Percentiles rank a stretch among this genome's conserved stretches.
Conservation (phyloP, 1,284 basidiomycete genomes). For the Ceraceosorus guamensis region DNA sequence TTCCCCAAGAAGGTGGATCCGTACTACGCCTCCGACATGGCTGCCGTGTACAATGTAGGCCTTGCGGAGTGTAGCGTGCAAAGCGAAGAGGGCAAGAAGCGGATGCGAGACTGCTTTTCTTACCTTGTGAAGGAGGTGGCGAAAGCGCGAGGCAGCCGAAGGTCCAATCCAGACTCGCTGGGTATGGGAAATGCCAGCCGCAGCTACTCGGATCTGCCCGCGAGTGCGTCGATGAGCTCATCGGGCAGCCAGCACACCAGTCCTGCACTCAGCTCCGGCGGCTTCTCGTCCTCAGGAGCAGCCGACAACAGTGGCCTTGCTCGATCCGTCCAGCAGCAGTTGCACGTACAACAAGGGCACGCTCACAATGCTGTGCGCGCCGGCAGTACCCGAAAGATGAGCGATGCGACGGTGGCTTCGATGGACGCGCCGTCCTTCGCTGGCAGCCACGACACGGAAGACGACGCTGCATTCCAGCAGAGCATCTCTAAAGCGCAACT, state of each 20-base stretch:
- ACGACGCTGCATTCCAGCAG: constrained; percentile 20
- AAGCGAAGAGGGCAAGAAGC: constrained; percentile 42
- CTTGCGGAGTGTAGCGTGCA: constrained; percentile 39
- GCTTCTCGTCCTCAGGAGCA: neutral
- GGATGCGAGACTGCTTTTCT: constrained; percentile 44
- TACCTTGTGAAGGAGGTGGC: constrained; percentile 44
- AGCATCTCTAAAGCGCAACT: constrained; percentile 25
- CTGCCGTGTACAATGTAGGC: constrained; percentile 39
- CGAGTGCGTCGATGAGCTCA: neutral
- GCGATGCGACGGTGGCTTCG: constrained; percentile 24
- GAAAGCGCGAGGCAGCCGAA: constrained; percentile 23
- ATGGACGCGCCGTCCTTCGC: constrained; percentile 13
- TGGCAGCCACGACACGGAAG: constrained; percentile 17
- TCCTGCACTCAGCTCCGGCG: neutral
- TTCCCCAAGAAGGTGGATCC: constrained; percentile 39
- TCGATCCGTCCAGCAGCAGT: neutral
- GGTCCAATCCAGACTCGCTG: neutral
- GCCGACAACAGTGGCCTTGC: neutral
- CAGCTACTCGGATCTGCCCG: neutral
- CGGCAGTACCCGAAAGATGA: constrained; percentile 22
- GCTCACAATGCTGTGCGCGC: neutral
- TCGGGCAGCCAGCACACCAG: neutral
- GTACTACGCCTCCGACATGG: constrained; percentile 43
- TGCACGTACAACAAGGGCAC: neutral
- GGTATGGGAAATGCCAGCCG: neutral